phyloP scores from a whole-genome alignment of 2,329 filamentous ascomycete species.

The Ceratocystis diversiconidia region DNA sequence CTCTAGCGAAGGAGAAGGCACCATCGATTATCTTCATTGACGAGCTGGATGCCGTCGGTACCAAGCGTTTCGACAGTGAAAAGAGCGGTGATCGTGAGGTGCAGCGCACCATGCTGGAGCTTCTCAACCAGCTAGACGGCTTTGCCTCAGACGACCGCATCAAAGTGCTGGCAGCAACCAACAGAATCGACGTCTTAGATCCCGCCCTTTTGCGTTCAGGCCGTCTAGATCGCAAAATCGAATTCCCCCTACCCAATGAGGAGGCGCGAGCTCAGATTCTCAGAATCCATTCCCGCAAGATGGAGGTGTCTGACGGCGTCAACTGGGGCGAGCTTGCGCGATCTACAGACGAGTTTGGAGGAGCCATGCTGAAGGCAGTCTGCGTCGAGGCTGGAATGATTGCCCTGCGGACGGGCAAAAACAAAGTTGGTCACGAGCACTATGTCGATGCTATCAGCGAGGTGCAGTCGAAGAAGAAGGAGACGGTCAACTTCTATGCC shows the following conservation, averaged over 20 bases:
- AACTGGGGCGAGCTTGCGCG: constrained; percentile 94
- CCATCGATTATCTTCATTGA: constrained; percentile 99
- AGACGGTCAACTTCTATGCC: constrained; percentile 49
- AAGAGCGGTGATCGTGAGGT: constrained; percentile 97
- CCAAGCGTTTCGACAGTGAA: constrained; percentile 96
- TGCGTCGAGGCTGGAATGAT: constrained; percentile 99
- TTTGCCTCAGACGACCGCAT: constrained; percentile 95
- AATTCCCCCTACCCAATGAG: constrained; percentile 95
- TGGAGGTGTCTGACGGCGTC: constrained; percentile 83
- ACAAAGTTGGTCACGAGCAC: constrained; percentile 94
- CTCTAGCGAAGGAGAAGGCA: constrained; percentile 94
- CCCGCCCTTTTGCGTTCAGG: constrained; percentile 82
- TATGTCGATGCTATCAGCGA: constrained; percentile 97
- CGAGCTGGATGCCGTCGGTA: constrained; percentile 94
- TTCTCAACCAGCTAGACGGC: constrained; percentile 95
- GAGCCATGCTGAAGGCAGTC: constrained; percentile 93
- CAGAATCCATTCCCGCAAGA: constrained; percentile 94
- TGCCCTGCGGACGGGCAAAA: constrained; percentile 81
- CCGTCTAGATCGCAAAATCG: constrained; percentile 90
- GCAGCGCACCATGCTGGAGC: constrained; percentile 95
- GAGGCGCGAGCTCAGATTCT: constrained; percentile 94
- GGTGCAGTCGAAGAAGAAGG: constrained; percentile 93
- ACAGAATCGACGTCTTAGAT: constrained; percentile 86
- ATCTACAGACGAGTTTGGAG: constrained; percentile 96
- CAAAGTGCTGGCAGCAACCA: constrained; percentile 90